Evolutionary conservation across 352 stramenopile genomes (phyloP).

Genomic region (Elongisporangium anandrum): DNA sequence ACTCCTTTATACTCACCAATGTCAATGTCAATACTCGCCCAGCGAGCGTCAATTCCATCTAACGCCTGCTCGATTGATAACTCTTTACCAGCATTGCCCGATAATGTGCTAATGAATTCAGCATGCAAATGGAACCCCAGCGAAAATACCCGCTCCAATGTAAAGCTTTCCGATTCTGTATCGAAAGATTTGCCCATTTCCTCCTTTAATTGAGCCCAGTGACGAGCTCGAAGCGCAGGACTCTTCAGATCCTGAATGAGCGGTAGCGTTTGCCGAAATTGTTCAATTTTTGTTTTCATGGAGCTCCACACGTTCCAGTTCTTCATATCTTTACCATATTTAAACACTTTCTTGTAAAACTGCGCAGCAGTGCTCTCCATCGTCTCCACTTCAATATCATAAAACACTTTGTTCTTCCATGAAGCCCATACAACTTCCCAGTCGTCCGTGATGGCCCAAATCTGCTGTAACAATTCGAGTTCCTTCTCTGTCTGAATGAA

Average conservation of each 20-base stretch:
- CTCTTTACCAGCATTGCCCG: constrained; percentile 89
- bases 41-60: constrained; percentile 85
- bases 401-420: constrained; percentile 91
- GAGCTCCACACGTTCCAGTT: constrained; percentile 88
- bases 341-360: constrained; percentile 92
- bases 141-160: constrained; percentile 83
- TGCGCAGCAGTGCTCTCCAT: constrained; percentile 88
- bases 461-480: constrained; percentile 85
- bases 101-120: constrained; percentile 91
- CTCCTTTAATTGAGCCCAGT: constrained; percentile 89
- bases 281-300: constrained; percentile 93
- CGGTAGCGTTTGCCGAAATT: constrained; percentile 90
- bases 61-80: constrained; percentile 90
- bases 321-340: constrained; percentile 93
- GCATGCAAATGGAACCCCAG: constrained; percentile 85
- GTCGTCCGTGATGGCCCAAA: constrained; percentile 87
- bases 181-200: constrained; percentile 86
- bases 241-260: constrained; percentile 93
- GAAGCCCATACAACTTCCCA: constrained; percentile 88
- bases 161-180: constrained; percentile 69
- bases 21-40: constrained; percentile 84
- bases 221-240: constrained; percentile 77
- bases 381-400: constrained; percentile 89
- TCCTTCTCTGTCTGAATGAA: constrained; percentile 87
- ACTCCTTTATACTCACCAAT: constrained; percentile 91